These are phyloP conservation scores for Gloeostereum incarnatum DNA, from an alignment of 768 basidiomycete genomes.

Conservation along the genomic window DNA sequence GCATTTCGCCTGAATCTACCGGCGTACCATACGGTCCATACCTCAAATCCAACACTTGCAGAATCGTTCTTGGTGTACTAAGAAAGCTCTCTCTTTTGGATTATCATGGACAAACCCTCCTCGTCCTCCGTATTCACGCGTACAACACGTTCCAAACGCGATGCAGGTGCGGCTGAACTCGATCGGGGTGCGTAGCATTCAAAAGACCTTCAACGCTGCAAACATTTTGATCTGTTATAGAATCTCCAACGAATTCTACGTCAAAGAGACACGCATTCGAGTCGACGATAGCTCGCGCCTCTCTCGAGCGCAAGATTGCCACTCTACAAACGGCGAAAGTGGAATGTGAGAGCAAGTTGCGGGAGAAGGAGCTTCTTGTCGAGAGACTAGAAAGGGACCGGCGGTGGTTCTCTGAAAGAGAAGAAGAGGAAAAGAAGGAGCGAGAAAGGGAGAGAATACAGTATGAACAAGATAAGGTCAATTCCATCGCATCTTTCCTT, in stretches of 20 bases:
- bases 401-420: slow-evolving; percentile 58
- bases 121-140: too few relatives aligned
- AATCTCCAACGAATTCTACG: too few relatives aligned
- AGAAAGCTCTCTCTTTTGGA: too few relatives aligned
- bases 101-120: too few relatives aligned
- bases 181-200: slow-evolving; percentile 39
- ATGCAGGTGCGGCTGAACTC: slow-evolving; percentile 58
- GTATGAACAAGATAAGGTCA: slow-evolving; percentile 52
- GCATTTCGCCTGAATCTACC: too few relatives aligned
- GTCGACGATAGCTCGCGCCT: slow-evolving; percentile 49
- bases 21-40: too few relatives aligned
- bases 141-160: too few relatives aligned
- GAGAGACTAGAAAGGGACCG: slow-evolving; percentile 65
- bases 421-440: slow-evolving; percentile 59
- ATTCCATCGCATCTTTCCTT: slow-evolving; percentile 9
- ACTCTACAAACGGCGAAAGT: slow-evolving; percentile 50
- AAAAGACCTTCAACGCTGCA: slow-evolving; percentile 57
- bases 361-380: slow-evolving; percentile 53
- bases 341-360: slow-evolving; percentile 59
- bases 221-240: too few relatives aligned
- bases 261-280: slow-evolving; percentile 63
- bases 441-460: slow-evolving; percentile 47
- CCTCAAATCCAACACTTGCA: too few relatives aligned
- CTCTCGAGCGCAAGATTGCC: slow-evolving; percentile 60
- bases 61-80: too few relatives aligned